phyloP scores from a whole-genome alignment of 805 yeast genomes.

The Pichia gijzeniarum region DNA sequence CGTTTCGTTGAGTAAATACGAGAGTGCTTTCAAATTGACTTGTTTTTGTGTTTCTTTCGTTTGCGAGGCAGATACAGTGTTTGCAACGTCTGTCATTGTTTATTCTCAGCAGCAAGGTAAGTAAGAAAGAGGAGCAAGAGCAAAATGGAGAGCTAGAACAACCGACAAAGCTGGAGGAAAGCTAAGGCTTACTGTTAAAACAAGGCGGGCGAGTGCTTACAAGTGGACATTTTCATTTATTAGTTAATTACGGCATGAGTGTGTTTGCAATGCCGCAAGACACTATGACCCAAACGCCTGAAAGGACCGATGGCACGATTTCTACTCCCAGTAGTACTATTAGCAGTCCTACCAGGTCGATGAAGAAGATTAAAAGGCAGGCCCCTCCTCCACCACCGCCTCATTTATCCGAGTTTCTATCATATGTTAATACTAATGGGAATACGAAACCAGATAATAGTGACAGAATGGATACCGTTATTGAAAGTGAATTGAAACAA shows the following conservation, averaged over 20 bases:
- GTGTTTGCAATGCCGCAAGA: too few species aligned
- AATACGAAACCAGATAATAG: background rate
- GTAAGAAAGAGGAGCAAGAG: background rate
- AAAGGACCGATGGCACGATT: background rate
- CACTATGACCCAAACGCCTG: background rate
- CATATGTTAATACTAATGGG: conserved; percentile 36
- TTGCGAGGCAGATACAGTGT: background rate
- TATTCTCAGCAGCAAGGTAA: background rate
- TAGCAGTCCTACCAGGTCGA: conserved; percentile 5
- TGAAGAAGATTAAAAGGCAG: conserved; percentile 2
- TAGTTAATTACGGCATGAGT: too few species aligned
- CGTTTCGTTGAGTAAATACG: conserved; percentile 8
- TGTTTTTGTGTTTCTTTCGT: background rate
- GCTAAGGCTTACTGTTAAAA: too few species aligned
- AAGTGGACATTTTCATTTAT: too few species aligned
- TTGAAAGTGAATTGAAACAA: background rate
- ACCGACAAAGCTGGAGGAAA: too few species aligned
- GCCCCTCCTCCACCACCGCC: conserved; percentile 37
- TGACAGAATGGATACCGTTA: background rate
- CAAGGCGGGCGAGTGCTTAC: too few species aligned
- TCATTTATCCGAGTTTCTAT: conserved; percentile 56
- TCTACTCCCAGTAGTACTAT: background rate
- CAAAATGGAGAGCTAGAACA: too few species aligned
- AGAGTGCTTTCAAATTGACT: conserved; percentile 1
- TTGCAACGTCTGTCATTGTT: background rate